phyloP scores from a whole-genome alignment of 176 grass and related monocot species.

The Coix lacrymajobi region DNA sequence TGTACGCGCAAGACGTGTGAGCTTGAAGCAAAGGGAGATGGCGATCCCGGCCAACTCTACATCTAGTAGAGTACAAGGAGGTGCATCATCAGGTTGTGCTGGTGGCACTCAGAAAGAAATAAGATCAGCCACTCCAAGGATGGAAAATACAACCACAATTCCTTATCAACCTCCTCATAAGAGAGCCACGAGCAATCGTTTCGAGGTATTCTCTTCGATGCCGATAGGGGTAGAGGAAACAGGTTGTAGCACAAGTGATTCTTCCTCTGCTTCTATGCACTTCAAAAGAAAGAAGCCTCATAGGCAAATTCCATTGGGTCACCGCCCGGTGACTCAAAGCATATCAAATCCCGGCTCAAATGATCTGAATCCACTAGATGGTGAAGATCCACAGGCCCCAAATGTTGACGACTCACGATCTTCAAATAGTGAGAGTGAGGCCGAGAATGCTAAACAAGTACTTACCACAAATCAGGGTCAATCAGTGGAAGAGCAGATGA shows the following conservation, averaged over 20 bases:
- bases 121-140: too few species aligned
- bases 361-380: neutral
- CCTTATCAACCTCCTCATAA: neutral
- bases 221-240: neutral
- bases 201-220: neutral
- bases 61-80: neutral
- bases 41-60: neutral
- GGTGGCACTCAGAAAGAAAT: neutral
- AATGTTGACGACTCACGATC: neutral
- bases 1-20: neutral
- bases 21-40: neutral
- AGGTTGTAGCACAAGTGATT: neutral
- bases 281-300: neutral
- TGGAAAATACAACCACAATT: fast-evolving
- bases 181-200: neutral
- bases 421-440: neutral
- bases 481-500: neutral
- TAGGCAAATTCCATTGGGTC: too few species aligned
- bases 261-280: neutral
- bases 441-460: neutral
- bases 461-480: neutral
- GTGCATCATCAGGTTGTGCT: neutral
- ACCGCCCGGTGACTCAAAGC: neutral
- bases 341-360: neutral
- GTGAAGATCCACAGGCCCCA: neutral